Conservation (phyloP, 306 rosid genomes). For the Prunus dulcis region DNA sequence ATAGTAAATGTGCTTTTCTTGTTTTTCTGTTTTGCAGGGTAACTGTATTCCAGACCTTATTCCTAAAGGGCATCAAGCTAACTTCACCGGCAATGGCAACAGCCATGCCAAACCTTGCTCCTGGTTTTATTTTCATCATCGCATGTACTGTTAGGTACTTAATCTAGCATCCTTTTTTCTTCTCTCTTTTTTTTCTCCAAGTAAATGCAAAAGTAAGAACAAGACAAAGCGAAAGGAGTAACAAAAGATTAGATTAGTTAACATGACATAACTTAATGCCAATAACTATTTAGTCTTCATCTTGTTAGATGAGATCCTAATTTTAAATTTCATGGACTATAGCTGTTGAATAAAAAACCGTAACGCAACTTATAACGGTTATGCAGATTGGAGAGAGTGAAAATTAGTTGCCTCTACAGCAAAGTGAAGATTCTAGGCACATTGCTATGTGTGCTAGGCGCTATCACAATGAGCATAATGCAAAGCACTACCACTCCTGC, state of each 20-base stretch:
- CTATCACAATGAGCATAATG: slow-evolving; percentile 71
- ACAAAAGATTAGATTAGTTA: background rate
- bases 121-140: slow-evolving; percentile 74
- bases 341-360: background rate
- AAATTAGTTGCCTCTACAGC: slow-evolving; percentile 53
- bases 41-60: slow-evolving; percentile 58
- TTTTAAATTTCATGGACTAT: background rate
- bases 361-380: background rate
- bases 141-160: slow-evolving; percentile 76
- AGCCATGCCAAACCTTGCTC: slow-evolving; percentile 93
- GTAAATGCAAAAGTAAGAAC: background rate
- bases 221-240: background rate
- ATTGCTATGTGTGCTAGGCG: slow-evolving; percentile 68
- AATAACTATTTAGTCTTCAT: background rate
- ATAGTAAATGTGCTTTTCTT: background rate
- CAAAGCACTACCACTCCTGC: slow-evolving; percentile 45
- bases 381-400: slow-evolving; percentile 76
- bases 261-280: background rate
- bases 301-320: background rate
- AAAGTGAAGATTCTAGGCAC: slow-evolving; percentile 77
- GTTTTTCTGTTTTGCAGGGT: slow-evolving; percentile 47
- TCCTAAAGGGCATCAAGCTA: slow-evolving; percentile 64
- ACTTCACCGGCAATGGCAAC: slow-evolving; percentile 92
- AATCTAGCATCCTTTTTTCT: too few relatives aligned
- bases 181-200: background rate